phyloP scores from a whole-genome alignment of 192 early-diverging fungal species.

The Backusella luteola region DNA sequence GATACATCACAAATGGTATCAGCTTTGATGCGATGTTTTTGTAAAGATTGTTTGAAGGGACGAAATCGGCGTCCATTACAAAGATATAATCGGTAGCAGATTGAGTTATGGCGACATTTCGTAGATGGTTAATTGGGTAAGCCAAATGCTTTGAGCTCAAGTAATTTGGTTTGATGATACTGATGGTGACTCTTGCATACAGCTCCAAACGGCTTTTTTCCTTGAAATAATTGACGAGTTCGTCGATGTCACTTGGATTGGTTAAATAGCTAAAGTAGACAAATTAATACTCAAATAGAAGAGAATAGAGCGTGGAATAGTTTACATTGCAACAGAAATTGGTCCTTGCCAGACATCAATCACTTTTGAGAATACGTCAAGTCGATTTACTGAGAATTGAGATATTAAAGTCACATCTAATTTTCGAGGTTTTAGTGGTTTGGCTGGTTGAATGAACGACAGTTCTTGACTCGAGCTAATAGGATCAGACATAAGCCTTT shows the following conservation, averaged over 20 bases:
- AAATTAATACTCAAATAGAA: background rate
- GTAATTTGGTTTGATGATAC: slow-evolving; percentile 49
- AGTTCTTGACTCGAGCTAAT: background rate
- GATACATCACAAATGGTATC: slow-evolving; percentile 19
- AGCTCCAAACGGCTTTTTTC: slow-evolving; percentile 17
- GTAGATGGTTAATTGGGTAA: slow-evolving; percentile 54
- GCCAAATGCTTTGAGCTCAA: slow-evolving; percentile 26
- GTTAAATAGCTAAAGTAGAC: slow-evolving; percentile 42
- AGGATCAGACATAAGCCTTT: background rate
- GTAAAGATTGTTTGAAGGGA: slow-evolving; percentile 42
- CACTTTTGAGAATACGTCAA: slow-evolving; percentile 43
- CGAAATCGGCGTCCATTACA: slow-evolving; percentile 57
- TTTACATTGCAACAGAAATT: slow-evolving; percentile 44
- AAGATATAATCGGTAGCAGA: slow-evolving; percentile 43
- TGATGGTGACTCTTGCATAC: slow-evolving; percentile 25
- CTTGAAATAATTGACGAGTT: slow-evolving; percentile 39
- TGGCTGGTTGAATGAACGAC: background rate
- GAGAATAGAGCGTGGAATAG: background rate
- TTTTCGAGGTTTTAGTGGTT: background rate
- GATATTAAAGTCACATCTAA: slow-evolving; percentile 43
- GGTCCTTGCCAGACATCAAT: slow-evolving; percentile 47
- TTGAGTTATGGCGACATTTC: slow-evolving; percentile 45
- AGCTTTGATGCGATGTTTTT: slow-evolving; percentile 19
- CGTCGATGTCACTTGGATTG: slow-evolving; percentile 36
- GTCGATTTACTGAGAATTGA: slow-evolving; percentile 54